Evolutionary conservation across 1,284 basidiomycete species (phyloP), one percentile per base, ranked within the genome.

Genomic region (Ustilago nuda): DNA sequence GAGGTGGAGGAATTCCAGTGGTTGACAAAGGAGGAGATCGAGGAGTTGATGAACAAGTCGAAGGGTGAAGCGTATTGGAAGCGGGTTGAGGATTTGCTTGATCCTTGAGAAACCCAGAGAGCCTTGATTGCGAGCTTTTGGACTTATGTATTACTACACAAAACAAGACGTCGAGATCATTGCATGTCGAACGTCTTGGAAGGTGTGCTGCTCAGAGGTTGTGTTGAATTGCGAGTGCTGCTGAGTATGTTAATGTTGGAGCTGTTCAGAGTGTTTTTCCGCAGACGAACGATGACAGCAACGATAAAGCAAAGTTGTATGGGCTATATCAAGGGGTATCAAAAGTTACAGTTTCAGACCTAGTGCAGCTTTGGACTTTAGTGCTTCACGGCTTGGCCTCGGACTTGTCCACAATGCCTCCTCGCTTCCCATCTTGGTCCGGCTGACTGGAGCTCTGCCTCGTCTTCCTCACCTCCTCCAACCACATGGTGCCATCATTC

Each of bases 11-110:
- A 93, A 79, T 94, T 93, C 87, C 93, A 92, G 23, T 95, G 94
- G 94, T 88, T 95, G 72, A 94, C 93, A 63, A 93, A 94, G 87
- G 90, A 94, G 85, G 94, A 95, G 88, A 91, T 95, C 58, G 87
- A 91, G 84, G 86, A 89, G 46, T 57, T 78, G 43, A 57, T 83
- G 50, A 33, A 61, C 23, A 53, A 69, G 12, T 89, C 88, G 51
- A 90, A 93, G 35, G 88, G 90, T 56, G 83, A 86, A 70, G 86
- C 89, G 66, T 94, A 94, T 81, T 95, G 93, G 93, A 83, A 88
- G 54, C 89, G 90, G 65, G 88, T 94, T 76, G 91, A 91, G 86
- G 92, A 93, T 82, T 91, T 94, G 86, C 88, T 95, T 11, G 80
- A 83, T 43, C 75, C 73, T 17, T 84, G 76, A 50, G 27, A 27